Evolutionary conservation across 176 grass and related monocot genomes (phyloP).

Genomic region (Oryza glaberrima): DNA sequence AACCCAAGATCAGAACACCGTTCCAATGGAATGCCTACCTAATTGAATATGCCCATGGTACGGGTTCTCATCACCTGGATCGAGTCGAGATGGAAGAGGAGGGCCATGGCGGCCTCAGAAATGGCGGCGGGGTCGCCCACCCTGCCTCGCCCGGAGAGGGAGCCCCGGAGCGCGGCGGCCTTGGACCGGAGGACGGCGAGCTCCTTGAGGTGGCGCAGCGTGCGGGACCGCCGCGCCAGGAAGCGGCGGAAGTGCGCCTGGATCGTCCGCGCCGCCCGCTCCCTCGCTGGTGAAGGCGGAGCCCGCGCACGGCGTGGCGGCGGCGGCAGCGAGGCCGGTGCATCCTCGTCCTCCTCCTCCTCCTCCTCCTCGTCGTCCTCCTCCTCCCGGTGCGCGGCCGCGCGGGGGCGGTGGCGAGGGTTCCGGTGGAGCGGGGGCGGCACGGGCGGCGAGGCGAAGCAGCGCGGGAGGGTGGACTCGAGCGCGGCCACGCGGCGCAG

Average conservation of each 20-base stretch:
- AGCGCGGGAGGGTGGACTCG: slow-evolving; percentile 55
- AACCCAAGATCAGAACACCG: slow-evolving; percentile 32
- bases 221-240: slow-evolving; percentile 82
- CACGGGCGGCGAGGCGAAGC: slow-evolving; percentile 2
- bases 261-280: slow-evolving; percentile 81
- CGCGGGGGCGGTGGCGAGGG: slow-evolving; percentile 24
- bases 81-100: slow-evolving; percentile 70
- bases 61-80: slow-evolving; percentile 62
- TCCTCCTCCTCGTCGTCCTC: not conserved
- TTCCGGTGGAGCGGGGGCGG: not conserved
- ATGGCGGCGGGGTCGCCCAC: slow-evolving; percentile 47
- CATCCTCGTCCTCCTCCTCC: not conserved
- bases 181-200: slow-evolving; percentile 78
- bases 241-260: slow-evolving; percentile 81
- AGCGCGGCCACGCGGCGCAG: slow-evolving; percentile 69
- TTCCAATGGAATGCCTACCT: not conserved
- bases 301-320: slow-evolving; percentile 8
- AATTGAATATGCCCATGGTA: not conserved
- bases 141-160: slow-evolving; percentile 52
- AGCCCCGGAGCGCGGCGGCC: slow-evolving; percentile 54
- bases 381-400: not conserved
- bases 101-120: slow-evolving; percentile 61
- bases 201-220: slow-evolving; percentile 83
- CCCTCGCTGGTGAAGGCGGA: slow-evolving; percentile 35
- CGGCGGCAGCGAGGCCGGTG: not conserved